phyloP scores from a whole-genome alignment of 75 land plant genomes.

The Azolla pinnata region DNA sequence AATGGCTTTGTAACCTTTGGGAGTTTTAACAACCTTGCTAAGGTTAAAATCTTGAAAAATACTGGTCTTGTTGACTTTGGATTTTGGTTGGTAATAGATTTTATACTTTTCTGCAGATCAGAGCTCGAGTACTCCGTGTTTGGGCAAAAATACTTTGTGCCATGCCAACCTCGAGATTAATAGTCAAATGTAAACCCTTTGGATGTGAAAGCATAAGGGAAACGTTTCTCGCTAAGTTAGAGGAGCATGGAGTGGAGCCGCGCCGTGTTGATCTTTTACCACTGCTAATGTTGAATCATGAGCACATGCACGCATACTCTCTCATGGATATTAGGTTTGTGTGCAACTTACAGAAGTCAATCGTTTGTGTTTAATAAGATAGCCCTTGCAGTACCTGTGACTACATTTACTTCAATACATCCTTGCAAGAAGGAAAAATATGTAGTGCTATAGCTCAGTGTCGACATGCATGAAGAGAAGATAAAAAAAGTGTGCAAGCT shows the following conservation, averaged over 20 bases:
- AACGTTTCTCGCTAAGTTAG: background rate
- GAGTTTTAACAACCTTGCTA: conserved; percentile 97
- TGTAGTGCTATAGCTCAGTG: no score
- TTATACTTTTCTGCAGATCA: conserved; percentile 7
- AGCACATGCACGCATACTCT: conserved; percentile 37
- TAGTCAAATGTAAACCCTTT: background rate
- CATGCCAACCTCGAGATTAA: background rate
- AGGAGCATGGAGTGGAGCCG: conserved; percentile 11
- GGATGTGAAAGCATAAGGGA: background rate
- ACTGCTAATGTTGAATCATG: conserved; percentile 29
- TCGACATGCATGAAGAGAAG: no score
- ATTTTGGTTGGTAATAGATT: background rate
- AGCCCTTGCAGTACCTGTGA: background rate
- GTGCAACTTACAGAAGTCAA: no score
- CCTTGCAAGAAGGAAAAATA: no score
- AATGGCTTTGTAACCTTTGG: conserved; percentile 97
- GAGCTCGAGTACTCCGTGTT: conserved; percentile 29
- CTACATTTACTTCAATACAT: no score
- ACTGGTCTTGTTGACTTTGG: conserved; percentile 12
- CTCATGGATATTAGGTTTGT: conserved; percentile 32
- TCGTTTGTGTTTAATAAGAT: background rate
- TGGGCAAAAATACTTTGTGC: conserved; percentile 13
- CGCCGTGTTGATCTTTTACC: conserved; percentile 32
- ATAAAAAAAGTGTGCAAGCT: no score
- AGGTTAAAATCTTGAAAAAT: no score